phyloP scores from a whole-genome alignment of 257 asterid genomes.

The Voacanga thouarsii region DNA sequence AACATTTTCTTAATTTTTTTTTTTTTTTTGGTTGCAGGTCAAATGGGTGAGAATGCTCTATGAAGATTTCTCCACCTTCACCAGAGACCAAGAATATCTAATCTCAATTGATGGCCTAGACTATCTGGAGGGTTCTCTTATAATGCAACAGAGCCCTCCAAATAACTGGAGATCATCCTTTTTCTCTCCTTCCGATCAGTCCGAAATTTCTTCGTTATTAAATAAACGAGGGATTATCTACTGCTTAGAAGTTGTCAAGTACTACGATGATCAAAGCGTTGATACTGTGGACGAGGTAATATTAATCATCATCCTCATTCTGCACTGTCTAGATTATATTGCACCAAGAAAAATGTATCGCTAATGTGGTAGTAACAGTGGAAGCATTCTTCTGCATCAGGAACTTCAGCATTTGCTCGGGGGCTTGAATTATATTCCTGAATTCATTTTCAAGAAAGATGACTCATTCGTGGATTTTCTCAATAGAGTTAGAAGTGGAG shows the following conservation, averaged over 20 bases:
- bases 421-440: slow-evolving; percentile 33
- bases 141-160: slow-evolving; percentile 43
- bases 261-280: slow-evolving; percentile 35
- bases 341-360: background rate
- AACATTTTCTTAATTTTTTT: background rate
- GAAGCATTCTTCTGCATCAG: slow-evolving; percentile 17
- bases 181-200: slow-evolving; percentile 40
- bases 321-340: background rate
- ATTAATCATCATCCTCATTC: background rate
- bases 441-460: slow-evolving; percentile 45
- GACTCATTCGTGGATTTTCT: slow-evolving; percentile 43
- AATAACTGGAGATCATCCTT: slow-evolving; percentile 73
- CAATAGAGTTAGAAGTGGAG: slow-evolving; percentile 50
- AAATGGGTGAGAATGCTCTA: slow-evolving; percentile 43
- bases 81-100: slow-evolving; percentile 37
- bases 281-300: slow-evolving; percentile 38
- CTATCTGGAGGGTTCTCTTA: slow-evolving; percentile 61
- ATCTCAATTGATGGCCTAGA: slow-evolving; percentile 38
- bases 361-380: background rate
- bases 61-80: slow-evolving; percentile 30
- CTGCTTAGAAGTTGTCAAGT: slow-evolving; percentile 52
- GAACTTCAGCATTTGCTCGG: slow-evolving; percentile 33
- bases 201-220: slow-evolving; percentile 40
- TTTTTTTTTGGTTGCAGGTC: slow-evolving; percentile 17
- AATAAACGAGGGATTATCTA: slow-evolving; percentile 39